Evolutionary conservation across 257 asterid species (phyloP).

Genomic region (Solanum sparsipilum): DNA sequence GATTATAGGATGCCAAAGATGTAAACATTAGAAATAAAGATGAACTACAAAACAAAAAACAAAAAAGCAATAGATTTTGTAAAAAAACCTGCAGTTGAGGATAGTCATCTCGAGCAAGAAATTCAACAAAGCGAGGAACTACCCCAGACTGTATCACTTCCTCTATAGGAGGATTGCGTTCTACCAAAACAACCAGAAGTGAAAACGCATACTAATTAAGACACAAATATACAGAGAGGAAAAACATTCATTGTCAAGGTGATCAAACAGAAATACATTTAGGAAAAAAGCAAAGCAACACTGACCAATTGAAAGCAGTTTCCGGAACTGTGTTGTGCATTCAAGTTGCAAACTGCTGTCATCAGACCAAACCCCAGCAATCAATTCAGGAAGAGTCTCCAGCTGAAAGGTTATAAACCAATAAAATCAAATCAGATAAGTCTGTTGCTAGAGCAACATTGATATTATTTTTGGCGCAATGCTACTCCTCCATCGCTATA

Average conservation of each 20-base stretch:
- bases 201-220: not conserved
- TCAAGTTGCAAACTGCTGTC: constrained; percentile 64
- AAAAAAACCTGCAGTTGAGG: constrained; percentile 71
- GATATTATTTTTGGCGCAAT: not conserved
- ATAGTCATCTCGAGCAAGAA: constrained; percentile 75
- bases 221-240: not conserved
- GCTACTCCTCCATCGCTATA: not conserved
- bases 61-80: not conserved
- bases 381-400: constrained; percentile 74
- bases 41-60: not conserved
- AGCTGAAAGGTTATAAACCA: constrained; percentile 31
- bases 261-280: not conserved
- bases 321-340: constrained; percentile 85
- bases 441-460: not conserved
- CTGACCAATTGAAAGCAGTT: constrained; percentile 82
- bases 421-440: not conserved
- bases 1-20: not conserved
- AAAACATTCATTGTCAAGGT: not conserved
- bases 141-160: constrained; percentile 90
- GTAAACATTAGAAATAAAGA: not conserved
- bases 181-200: constrained; percentile 21
- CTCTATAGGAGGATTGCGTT: constrained; percentile 88
- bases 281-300: not conserved
- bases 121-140: constrained; percentile 80
- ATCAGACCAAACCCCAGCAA: constrained; percentile 66